Percentiles rank a stretch among this genome's conserved stretches.
Conservation (phyloP, 306 rosid species). For the Dryas alaskensis region DNA sequence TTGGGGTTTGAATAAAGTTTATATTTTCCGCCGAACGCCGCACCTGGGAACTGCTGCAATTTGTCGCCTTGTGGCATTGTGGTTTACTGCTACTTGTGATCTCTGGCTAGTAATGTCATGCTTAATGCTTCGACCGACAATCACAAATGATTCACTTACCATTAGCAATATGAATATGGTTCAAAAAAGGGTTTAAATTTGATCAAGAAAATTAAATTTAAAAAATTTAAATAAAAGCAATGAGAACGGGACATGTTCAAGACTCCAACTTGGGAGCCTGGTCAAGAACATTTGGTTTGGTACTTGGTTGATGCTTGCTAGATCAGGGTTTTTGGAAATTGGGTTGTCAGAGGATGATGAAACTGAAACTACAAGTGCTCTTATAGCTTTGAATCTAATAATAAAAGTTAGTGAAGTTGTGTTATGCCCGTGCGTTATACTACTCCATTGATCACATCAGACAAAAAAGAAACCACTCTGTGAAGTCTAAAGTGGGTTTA, state of each 20-base stretch:
- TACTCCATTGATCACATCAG: conserved; percentile 18
- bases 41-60: conserved; percentile 75
- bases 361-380: neutral
- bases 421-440: conserved; percentile 20
- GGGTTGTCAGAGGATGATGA: conserved; percentile 1
- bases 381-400: neutral
- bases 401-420: neutral
- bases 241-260: neutral
- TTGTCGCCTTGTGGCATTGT: conserved; percentile 46
- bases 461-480: conserved; percentile 22
- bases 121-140: conserved; percentile 39
- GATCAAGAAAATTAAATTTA: too few species aligned
- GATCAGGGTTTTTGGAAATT: neutral
- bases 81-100: conserved; percentile 33
- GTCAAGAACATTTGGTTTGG: conserved; percentile 14
- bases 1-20: conserved; percentile 17
- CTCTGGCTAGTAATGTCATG: neutral
- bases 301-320: neutral
- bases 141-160: conserved; percentile 17
- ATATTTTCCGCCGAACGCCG: conserved; percentile 93
- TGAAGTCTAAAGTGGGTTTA: conserved; percentile 18
- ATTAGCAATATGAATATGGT: neutral
- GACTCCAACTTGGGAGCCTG: neutral
- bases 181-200: too few species aligned
- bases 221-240: too few species aligned